Evolutionary conservation across 2,329 filamentous ascomycete genomes (phyloP).

Genomic region (Colletotrichum endophyticum): DNA sequence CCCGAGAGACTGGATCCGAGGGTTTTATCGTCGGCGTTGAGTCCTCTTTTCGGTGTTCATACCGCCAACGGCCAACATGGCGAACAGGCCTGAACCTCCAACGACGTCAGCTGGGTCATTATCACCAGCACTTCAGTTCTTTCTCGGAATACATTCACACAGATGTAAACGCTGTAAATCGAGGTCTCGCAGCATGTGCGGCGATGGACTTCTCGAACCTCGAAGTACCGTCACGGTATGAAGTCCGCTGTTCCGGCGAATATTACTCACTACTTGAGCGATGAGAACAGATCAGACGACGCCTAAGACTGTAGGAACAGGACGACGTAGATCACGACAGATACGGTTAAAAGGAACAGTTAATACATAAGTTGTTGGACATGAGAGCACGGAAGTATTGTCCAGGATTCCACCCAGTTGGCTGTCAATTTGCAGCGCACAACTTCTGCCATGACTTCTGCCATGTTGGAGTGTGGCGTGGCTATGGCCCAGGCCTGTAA

Average conservation of each 20-base stretch:
- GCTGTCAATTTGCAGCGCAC: neutral
- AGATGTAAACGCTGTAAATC: neutral
- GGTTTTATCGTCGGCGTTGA: neutral
- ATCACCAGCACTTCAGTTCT: neutral
- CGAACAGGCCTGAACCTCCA: neutral
- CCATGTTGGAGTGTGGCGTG: neutral
- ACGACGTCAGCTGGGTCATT: neutral
- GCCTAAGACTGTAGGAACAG: neutral
- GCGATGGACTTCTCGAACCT: no score
- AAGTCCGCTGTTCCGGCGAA: neutral
- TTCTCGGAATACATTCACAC: neutral
- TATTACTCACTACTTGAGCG: neutral
- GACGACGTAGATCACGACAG: neutral
- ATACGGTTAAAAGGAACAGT: neutral
- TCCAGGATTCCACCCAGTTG: neutral
- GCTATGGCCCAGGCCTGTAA: neutral
- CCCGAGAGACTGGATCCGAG: neutral
- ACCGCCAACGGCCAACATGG: neutral
- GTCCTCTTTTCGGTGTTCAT: neutral
- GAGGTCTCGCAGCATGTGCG: neutral
- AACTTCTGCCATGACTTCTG: neutral
- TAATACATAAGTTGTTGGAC: neutral
- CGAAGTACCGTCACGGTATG: no score
- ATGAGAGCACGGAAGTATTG: neutral
- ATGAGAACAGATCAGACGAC: neutral